Evolutionary conservation across 192 early-diverging fungal genomes (phyloP).

Genomic region (Entophlyctis helioformis): DNA sequence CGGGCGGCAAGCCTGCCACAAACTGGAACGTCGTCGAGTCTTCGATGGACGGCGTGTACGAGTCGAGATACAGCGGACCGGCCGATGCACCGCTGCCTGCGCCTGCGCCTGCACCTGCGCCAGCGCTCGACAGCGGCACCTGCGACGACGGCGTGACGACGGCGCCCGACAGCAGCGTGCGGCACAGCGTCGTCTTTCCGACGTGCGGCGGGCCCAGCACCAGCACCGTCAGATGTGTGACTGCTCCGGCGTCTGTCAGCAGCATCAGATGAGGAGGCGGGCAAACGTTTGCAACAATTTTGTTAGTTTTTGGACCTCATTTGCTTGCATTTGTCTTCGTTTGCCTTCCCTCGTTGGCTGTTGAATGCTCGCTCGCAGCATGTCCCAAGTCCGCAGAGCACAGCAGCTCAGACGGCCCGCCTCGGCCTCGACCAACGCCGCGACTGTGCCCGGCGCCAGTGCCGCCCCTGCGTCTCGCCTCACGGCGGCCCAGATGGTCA

Average conservation of each 20-base stretch:
- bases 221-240: slow-evolving; percentile 22
- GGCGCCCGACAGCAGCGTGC: slow-evolving; percentile 4
- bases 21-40: slow-evolving; percentile 12
- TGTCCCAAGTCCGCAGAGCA: too few species aligned
- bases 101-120: neutral
- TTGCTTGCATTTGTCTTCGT: too few species aligned
- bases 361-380: too few species aligned
- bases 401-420: too few species aligned
- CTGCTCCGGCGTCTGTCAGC: slow-evolving; percentile 13
- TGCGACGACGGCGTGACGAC: neutral
- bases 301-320: too few species aligned
- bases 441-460: too few species aligned
- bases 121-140: neutral
- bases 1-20: neutral
- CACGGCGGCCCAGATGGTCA: too few species aligned
- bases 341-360: too few species aligned
- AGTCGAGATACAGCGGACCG: slow-evolving; percentile 2
- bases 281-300: too few species aligned
- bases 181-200: slow-evolving; percentile 13
- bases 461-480: too few species aligned
- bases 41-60: slow-evolving; percentile 22
- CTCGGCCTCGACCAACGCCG: too few species aligned
- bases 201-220: slow-evolving; percentile 16
- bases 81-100: neutral
- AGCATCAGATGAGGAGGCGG: too few species aligned